A percentile compares a stretch with the other conserved stretches of the same genome.
These are phyloP conservation scores for Colletotrichum simmondsii DNA, from an alignment of 2,329 filamentous ascomycete species.

Conservation along the genomic window DNA sequence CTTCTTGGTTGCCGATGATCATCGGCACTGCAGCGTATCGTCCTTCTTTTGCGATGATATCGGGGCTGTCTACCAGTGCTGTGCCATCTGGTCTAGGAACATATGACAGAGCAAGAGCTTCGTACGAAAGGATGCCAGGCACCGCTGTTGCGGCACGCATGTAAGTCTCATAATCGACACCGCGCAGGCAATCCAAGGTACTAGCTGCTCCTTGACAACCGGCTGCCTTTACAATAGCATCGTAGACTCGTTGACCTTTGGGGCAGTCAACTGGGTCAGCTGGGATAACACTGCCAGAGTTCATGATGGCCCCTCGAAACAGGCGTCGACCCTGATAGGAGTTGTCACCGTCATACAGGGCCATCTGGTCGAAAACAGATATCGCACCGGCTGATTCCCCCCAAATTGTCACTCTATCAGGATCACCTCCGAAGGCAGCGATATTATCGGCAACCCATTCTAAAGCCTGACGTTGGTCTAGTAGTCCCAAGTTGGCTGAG, in stretches of 20 bases:
- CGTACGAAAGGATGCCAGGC: conserved; percentile 74
- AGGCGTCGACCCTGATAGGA: conserved; percentile 80
- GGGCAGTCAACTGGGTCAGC: conserved; percentile 71
- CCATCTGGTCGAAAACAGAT: conserved; percentile 81
- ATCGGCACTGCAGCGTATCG: conserved; percentile 60
- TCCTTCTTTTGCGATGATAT: conserved; percentile 63
- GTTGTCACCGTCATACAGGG: conserved; percentile 77
- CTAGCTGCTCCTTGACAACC: conserved; percentile 70
- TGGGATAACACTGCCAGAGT: conserved; percentile 73
- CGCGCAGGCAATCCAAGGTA: conserved; percentile 74
- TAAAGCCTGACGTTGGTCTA: conserved; percentile 78
- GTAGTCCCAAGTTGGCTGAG: conserved; percentile 75
- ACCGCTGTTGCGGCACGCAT: conserved; percentile 77
- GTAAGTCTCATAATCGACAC: conserved; percentile 67
- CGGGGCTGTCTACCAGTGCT: conserved; percentile 71
- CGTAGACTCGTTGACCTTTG: conserved; percentile 74
- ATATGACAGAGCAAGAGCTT: conserved; percentile 77
- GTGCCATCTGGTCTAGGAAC: conserved; percentile 78
- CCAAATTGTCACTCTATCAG: conserved; percentile 82
- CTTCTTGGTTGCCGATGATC: conserved; percentile 79
- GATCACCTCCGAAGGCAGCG: conserved; percentile 80
- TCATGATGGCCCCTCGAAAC: conserved; percentile 84
- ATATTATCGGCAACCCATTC: conserved; percentile 86
- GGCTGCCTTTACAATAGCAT: conserved; percentile 67
- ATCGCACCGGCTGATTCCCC: conserved; percentile 79